Evolutionary conservation across 1,284 basidiomycete species (phyloP).

Genomic region (Filobasidium uniguttulatum): DNA sequence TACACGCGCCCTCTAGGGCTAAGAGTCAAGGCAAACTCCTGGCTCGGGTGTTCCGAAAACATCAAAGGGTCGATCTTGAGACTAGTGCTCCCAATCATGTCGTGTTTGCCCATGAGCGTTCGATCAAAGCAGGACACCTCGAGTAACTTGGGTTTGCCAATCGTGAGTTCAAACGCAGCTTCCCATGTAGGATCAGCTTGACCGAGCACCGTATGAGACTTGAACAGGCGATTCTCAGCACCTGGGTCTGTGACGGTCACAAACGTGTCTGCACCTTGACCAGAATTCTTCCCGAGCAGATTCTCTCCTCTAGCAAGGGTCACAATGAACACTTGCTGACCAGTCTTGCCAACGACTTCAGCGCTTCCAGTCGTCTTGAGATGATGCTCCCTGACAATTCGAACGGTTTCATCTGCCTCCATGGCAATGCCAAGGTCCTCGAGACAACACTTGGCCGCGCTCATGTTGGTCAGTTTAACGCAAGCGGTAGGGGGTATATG

Average conservation of each 20-base stretch:
- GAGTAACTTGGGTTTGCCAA: conserved; percentile 21
- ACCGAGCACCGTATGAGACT: conserved; percentile 31
- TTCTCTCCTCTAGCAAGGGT: conserved; percentile 29
- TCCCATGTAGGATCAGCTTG: conserved; percentile 34
- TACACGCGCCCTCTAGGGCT: conserved; percentile 28
- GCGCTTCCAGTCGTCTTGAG: conserved; percentile 4
- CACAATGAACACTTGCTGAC: conserved; percentile 25
- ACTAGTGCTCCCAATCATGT: conserved; percentile 23
- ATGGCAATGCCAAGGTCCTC: conserved; percentile 29
- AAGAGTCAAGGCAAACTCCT: conserved; percentile 30
- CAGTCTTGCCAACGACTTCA: not conserved
- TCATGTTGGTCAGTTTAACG: conserved; percentile 35
- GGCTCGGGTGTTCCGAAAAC: conserved; percentile 19
- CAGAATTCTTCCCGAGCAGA: conserved; percentile 21
- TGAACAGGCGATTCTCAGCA: conserved; percentile 27
- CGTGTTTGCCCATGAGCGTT: conserved; percentile 34
- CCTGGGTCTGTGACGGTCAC: conserved; percentile 24
- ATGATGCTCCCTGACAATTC: conserved; percentile 24
- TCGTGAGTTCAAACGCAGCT: conserved; percentile 28
- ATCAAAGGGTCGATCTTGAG: conserved; percentile 30
- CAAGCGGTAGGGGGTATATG: conserved; percentile 27
- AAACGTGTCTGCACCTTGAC: conserved; percentile 31
- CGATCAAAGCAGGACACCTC: conserved; percentile 31
- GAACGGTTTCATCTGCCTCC: conserved; percentile 30
- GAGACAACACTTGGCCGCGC: conserved; percentile 25